Evolutionary conservation across 169 alveolate species (phyloP).

Genomic region (Babesia caballi): DNA sequence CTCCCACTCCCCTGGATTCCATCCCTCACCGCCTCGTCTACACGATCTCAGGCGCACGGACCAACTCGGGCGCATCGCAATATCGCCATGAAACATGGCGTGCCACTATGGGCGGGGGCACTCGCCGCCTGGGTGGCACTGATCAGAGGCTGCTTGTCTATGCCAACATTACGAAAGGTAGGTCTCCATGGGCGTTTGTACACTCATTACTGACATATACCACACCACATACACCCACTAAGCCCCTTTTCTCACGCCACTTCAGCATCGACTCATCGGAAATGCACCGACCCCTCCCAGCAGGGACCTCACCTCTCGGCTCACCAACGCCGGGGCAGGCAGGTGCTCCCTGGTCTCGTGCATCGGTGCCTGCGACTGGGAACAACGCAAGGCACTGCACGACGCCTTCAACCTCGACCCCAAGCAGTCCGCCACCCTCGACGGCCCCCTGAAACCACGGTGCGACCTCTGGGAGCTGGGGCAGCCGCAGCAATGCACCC

Average conservation of each 20-base stretch:
- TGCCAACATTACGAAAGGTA: constrained; percentile 4
- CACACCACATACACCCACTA: no score
- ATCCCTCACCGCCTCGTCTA: not conserved
- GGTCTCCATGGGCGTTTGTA: not conserved
- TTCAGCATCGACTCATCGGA: constrained; percentile 39
- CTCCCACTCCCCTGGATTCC: not conserved
- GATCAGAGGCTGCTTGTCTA: not conserved
- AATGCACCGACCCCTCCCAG: not conserved
- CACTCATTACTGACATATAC: no score
- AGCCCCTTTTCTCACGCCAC: not conserved
- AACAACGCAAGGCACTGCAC: constrained; percentile 28
- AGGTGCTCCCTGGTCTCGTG: constrained; percentile 32
- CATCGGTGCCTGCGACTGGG: constrained; percentile 39
- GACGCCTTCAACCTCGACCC: constrained; percentile 34
- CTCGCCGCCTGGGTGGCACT: not conserved
- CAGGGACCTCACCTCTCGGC: not conserved
- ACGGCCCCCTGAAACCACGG: constrained; percentile 54
- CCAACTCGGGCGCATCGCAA: not conserved
- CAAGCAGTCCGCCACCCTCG: constrained; percentile 19
- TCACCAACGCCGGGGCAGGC: not conserved
- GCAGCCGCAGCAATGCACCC: constrained; percentile 15
- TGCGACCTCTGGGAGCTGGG: constrained; percentile 50
- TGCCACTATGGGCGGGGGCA: not conserved
- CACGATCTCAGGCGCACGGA: not conserved
- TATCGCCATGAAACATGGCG: constrained; percentile 18